Conservation (phyloP, 2,329 filamentous ascomycete species). For the Seiridium unicorne region DNA sequence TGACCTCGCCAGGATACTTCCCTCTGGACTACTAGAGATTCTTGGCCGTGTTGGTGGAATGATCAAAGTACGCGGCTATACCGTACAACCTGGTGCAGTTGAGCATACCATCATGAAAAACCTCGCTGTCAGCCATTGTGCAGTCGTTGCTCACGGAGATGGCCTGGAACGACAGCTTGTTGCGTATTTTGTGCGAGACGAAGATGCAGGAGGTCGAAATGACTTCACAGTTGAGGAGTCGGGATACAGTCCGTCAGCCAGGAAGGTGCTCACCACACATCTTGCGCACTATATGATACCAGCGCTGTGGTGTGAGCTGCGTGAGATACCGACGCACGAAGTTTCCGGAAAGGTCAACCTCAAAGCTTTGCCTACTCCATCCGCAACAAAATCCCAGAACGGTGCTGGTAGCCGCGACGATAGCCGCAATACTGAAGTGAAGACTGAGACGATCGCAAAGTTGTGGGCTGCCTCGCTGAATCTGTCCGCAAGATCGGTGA, state of each 20-base stretch:
- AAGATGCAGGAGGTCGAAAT: constrained; percentile 56
- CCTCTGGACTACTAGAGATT: constrained; percentile 70
- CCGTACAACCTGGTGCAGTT: constrained; percentile 73
- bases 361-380: constrained; percentile 59
- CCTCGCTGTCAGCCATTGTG: constrained; percentile 69
- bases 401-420: constrained; percentile 40
- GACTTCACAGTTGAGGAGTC: constrained; percentile 65
- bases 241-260: constrained; percentile 68
- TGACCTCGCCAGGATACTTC: constrained; percentile 65
- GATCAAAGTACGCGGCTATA: constrained; percentile 80
- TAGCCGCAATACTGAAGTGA: constrained; percentile 61
- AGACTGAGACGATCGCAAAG: constrained; percentile 64
- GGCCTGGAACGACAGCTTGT: constrained; percentile 74
- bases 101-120: constrained; percentile 70
- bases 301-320: constrained; percentile 71
- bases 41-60: constrained; percentile 74
- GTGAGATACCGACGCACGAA: constrained; percentile 69
- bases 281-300: constrained; percentile 85
- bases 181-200: constrained; percentile 72
- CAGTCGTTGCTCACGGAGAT: constrained; percentile 72
- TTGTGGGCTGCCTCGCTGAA: constrained; percentile 72
- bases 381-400: constrained; percentile 54
- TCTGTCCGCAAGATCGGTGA: constrained; percentile 57
- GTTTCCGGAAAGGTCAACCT: constrained; percentile 79
- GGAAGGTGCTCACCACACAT: constrained; percentile 61